These are phyloP conservation scores for Fraxinus americana DNA, from an alignment of 257 asterid species.

Conservation along the genomic window DNA sequence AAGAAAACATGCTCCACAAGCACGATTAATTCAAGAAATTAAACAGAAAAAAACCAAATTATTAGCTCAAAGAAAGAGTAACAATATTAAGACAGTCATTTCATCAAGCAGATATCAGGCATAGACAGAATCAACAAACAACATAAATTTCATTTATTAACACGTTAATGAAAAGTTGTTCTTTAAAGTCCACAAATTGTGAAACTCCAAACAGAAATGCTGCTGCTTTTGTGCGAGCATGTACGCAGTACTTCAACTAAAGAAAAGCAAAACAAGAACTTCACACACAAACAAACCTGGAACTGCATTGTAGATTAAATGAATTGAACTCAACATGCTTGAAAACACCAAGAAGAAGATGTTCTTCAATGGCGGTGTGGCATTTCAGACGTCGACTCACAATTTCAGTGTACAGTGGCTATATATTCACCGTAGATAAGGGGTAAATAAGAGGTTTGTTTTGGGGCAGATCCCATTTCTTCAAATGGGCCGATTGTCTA, in stretches of 20 bases:
- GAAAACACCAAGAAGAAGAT: background rate
- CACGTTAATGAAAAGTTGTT: background rate
- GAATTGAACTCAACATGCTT: slow-evolving; percentile 41
- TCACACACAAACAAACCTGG: slow-evolving; percentile 33
- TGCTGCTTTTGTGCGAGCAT: background rate
- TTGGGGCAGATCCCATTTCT: background rate
- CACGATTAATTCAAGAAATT: background rate
- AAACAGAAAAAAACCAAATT: background rate
- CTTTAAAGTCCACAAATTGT: background rate
- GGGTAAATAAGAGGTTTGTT: background rate
- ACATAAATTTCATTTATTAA: background rate
- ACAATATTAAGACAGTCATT: slow-evolving; percentile 7
- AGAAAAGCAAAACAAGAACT: background rate
- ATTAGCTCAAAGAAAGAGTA: background rate
- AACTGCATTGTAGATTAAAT: slow-evolving; percentile 29
- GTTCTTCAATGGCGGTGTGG: slow-evolving; percentile 20
- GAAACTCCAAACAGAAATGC: background rate
- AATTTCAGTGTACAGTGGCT: background rate
- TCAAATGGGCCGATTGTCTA: background rate
- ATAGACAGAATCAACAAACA: background rate
- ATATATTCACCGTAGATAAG: background rate
- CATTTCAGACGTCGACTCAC: background rate
- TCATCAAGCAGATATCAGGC: slow-evolving; percentile 33
- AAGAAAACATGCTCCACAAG: background rate
- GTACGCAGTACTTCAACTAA: background rate